Conservation (phyloP, 2,329 filamentous ascomycete genomes). For the Dothidotthia symphoricarpi region DNA sequence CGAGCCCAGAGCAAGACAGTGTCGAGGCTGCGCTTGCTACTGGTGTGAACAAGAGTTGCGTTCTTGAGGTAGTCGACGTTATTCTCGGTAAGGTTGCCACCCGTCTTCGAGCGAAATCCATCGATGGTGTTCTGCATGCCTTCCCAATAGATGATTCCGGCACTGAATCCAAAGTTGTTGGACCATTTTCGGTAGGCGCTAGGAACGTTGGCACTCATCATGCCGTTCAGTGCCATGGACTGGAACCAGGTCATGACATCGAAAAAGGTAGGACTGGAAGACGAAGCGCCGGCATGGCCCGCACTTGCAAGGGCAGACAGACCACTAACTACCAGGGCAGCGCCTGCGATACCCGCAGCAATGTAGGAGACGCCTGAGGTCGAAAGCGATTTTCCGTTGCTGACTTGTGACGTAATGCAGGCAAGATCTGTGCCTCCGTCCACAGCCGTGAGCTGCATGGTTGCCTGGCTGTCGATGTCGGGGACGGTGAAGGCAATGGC, state of each 20-base stretch:
- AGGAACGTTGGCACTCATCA: conserved; percentile 89
- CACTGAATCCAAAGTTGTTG: conserved; percentile 92
- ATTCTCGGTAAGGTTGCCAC: conserved; percentile 80
- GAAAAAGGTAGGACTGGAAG: conserved; percentile 77
- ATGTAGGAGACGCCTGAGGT: conserved; percentile 77
- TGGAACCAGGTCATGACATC: conserved; percentile 91
- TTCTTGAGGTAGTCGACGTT: conserved; percentile 74
- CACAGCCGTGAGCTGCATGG: conserved; percentile 66
- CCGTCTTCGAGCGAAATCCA: conserved; percentile 73
- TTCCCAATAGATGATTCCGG: conserved; percentile 80
- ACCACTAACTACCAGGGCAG: conserved; percentile 71
- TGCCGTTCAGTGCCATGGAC: conserved; percentile 90
- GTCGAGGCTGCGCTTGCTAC: conserved; percentile 57
- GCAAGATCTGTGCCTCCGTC: conserved; percentile 65
- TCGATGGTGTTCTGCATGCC: conserved; percentile 79
- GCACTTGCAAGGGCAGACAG: conserved; percentile 63
- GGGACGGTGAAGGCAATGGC: conserved; percentile 86
- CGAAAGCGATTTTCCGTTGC: conserved; percentile 80
- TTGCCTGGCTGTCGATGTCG: conserved; percentile 84
- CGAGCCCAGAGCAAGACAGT: conserved; percentile 54
- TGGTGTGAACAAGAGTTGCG: conserved; percentile 68
- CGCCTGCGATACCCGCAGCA: conserved; percentile 81
- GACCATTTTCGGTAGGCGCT: conserved; percentile 83
- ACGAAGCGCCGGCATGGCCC: conserved; percentile 53
- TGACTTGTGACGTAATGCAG: conserved; percentile 77